A percentile compares a stretch with the other conserved stretches of the same genome.
These are phyloP conservation scores for Sporothrix inflata DNA, from an alignment of 2,329 filamentous ascomycete genomes.

Conservation along the genomic window DNA sequence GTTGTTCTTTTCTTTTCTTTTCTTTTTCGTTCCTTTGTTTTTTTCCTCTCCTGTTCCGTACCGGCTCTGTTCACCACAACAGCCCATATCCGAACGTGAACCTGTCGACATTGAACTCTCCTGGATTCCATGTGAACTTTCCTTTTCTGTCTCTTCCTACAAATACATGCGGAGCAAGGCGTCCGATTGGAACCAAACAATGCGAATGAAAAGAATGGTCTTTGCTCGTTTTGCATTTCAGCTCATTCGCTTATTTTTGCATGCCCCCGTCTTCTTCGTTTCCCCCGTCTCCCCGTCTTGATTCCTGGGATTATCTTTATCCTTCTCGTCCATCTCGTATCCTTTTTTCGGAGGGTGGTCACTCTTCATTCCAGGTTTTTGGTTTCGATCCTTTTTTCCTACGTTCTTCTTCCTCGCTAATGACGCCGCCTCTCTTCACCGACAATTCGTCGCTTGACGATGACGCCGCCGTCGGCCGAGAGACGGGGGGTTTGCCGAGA, in stretches of 20 bases:
- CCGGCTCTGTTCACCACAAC: not conserved
- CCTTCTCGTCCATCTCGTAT: not conserved
- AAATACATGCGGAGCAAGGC: not conserved
- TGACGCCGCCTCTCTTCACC: constrained; percentile 8
- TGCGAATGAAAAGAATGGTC: not conserved
- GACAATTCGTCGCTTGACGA: not conserved
- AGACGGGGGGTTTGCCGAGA: not conserved
- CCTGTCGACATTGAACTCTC: not conserved
- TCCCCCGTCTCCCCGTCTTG: not conserved
- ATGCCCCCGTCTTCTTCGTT: not conserved
- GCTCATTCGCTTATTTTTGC: not conserved
- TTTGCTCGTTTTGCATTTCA: not conserved
- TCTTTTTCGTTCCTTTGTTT: not conserved
- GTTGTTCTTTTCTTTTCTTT: not conserved
- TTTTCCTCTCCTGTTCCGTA: not conserved
- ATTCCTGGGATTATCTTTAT: not conserved
- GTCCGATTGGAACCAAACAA: not conserved
- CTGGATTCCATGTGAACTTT: not conserved
- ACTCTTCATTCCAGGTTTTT: not conserved
- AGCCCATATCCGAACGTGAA: not conserved
- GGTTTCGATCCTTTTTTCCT: not conserved
- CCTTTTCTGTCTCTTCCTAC: not conserved
- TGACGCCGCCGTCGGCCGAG: not conserved
- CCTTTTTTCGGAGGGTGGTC: too few species aligned
- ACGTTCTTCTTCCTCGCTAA: not conserved